Evolutionary conservation across 1,284 basidiomycete species (phyloP).

Genomic region (Ustilago esculenta): DNA sequence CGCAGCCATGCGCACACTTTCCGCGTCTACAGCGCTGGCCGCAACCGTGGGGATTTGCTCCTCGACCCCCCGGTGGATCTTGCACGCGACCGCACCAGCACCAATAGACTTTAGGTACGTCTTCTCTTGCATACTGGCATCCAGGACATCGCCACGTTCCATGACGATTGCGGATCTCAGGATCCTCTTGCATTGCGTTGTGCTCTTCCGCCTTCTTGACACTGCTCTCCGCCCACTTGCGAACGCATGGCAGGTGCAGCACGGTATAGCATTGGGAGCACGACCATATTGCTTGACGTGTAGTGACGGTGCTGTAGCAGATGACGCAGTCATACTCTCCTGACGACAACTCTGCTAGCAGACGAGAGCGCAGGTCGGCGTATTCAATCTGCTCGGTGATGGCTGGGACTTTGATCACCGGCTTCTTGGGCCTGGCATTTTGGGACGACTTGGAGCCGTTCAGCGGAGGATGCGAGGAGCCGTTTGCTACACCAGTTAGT

Average conservation of each 20-base stretch:
- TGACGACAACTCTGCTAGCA: conserved; percentile 58
- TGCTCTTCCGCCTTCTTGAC: conserved; percentile 62
- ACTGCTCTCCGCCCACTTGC: conserved; percentile 64
- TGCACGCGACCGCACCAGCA: conserved; percentile 62
- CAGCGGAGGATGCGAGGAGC: neutral
- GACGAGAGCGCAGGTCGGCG: conserved; percentile 60
- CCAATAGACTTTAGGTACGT: conserved; percentile 59
- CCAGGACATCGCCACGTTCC: conserved; percentile 65
- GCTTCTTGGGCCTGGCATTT: conserved; percentile 25
- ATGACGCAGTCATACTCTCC: conserved; percentile 64
- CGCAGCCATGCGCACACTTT: conserved; percentile 61
- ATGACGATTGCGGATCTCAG: conserved; percentile 50
- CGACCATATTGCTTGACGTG: conserved; percentile 59
- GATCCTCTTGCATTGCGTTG: conserved; percentile 65
- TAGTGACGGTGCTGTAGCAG: conserved; percentile 62
- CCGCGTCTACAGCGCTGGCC: conserved; percentile 55
- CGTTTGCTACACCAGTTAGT: conserved; percentile 25
- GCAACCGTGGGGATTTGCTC: conserved; percentile 60
- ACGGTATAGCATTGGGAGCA: conserved; percentile 64
- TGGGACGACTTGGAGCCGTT: conserved; percentile 11
- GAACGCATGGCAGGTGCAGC: conserved; percentile 60
- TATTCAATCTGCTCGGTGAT: conserved; percentile 47
- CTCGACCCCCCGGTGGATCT: conserved; percentile 48
- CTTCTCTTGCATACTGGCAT: conserved; percentile 59
- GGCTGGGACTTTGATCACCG: conserved; percentile 22